Evolutionary conservation across 208 protist species (phyloP), one percentile per base, ranked within the genome.

Genomic region (Herpetomonas samuelpessoai): DNA sequence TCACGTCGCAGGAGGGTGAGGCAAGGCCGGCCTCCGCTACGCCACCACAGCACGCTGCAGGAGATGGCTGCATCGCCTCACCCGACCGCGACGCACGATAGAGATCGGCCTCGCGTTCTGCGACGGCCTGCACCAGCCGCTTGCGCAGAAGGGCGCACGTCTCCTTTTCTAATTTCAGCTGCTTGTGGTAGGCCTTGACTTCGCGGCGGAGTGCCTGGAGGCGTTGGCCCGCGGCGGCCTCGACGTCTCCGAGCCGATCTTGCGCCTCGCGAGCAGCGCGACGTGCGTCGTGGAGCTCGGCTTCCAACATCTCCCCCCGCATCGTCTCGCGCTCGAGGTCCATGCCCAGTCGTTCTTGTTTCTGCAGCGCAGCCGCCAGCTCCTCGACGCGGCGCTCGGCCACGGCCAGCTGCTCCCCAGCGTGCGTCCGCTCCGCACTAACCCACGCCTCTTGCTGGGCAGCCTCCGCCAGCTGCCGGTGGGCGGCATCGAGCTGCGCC

Each of bases 361-460:
- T 35, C 25, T 61, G 46, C 1, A 72, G 54, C 3, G 60, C 62
- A 38, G 67, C 56, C n/a, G 60, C 55, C 22, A 88, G 65, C 44
- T 72, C 65, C 58, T 90, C 77, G 26, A 80, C 58, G 29, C 79
- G 76, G 38, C 62, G 63, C 54, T 81, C 71, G 26, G 68, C 54
- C 14, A 73, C 71, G 10, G 75, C 65, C 9, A 89, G 68, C 51
- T 84, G 71, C 50, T 80, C 76, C 51, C 30, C 30, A 3, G 62
- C 12, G 71, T 75, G 64, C n/a, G 63, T 59, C n/a, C 65, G 65
- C 50, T 88, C 78, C 24, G 69, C 79, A 18, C 52, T 35, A 0
- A 77, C 14, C 83, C 83, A 88, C 60, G 80, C 78, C 67, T 80
- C 76, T 46, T 76, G 81, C 70, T 88, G 86, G 27, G 62, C 68